Evolutionary conservation across 495 filamentous ascomycete species (phyloP), one percentile per base, ranked within the genome.

Genomic region (Aspergillus coremiiformis): DNA sequence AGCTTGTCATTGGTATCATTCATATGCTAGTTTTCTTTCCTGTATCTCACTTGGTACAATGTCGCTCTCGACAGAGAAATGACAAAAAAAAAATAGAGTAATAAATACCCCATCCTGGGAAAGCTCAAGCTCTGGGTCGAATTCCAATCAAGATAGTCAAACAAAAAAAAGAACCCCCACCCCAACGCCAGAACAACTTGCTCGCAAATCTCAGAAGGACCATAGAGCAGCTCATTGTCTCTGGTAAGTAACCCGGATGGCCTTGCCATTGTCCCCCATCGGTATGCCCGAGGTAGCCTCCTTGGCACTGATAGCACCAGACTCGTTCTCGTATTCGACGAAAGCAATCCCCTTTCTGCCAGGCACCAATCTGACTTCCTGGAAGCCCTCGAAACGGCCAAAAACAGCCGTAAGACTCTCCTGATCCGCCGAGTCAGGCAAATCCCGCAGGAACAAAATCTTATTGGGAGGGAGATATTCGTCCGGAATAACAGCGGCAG

Each of bases 401-500:
- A 96, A 99, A 50, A 96, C 81, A 21, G 77, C 79, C 0, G 81
- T 83, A 37, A 98, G 83, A 33, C 73, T 79, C 46, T 93, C 90
- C 64, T 86, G 81, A 68, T 84, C 85, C 59, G 86, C 87, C 51
- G 89, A 86, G 56, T 94, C 89, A 14, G 94, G 92, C 42, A 99
- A 63, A 59, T 96, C 90, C 69, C 91, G 90, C 46, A 97, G 74
- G 77, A 97, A 95, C n/a, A 99, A 78, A 54, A 89, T 93, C 71
- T 94, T 95, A 78, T 97, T 99, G 41, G 94, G 92, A 3, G 90
- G 93, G 0, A 97, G 81, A 65, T 94, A 97, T 70, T 99, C 93
- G 78, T 96, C 94, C 2, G 93, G 93, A 14, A 97, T 82, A 43
- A 94, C 86, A 17, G 85, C 78, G 21, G 84, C 78, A 0, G 82